Evolutionary conservation across 306 rosid species (phyloP).

Genomic region (Vigna unguiculata): DNA sequence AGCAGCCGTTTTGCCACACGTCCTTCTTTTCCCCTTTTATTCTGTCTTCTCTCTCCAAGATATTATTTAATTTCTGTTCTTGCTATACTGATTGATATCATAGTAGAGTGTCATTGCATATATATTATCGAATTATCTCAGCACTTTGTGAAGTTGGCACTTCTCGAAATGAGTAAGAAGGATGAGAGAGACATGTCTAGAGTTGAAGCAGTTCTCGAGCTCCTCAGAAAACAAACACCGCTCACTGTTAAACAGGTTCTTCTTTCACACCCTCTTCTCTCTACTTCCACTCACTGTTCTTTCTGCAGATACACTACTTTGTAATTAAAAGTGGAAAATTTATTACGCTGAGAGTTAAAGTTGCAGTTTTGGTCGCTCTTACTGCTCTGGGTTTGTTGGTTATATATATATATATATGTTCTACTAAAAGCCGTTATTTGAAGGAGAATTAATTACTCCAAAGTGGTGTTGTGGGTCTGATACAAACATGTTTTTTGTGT

Average conservation of each 20-base stretch:
- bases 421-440: not conserved
- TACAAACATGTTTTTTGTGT: not conserved
- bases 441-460: not conserved
- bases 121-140: not conserved
- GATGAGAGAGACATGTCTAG: conserved; percentile 49
- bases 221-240: conserved; percentile 70
- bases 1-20: not conserved
- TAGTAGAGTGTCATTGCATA: not conserved
- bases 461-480: not conserved
- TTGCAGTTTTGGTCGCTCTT: no score
- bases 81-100: not conserved
- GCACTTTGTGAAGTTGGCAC: not conserved
- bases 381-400: no score
- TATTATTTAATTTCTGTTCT: not conserved
- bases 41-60: not conserved
- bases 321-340: no score
- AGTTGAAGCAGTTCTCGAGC: conserved; percentile 74
- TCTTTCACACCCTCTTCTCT: not conserved
- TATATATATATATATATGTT: no score
- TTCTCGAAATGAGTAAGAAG: conserved; percentile 70
- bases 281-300: not conserved
- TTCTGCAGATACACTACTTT: not conserved
- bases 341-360: not conserved
- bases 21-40: no score
- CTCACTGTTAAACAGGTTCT: conserved; percentile 76